These are phyloP conservation scores for Calonectria fujianensis DNA, from an alignment of 2,329 filamentous ascomycete species.

Conservation along the genomic window DNA sequence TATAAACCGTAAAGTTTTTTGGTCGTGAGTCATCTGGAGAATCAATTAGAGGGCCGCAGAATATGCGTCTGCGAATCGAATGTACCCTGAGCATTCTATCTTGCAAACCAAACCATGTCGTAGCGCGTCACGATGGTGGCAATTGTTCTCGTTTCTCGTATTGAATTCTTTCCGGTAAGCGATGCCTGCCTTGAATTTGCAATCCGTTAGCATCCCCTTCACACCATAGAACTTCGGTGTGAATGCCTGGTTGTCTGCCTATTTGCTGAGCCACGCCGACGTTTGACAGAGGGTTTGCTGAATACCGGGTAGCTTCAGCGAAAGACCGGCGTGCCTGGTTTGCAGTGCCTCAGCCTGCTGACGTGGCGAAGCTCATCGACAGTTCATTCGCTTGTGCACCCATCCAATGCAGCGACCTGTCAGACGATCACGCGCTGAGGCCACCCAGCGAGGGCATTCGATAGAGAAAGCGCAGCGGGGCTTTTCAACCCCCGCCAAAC, in stretches of 20 bases:
- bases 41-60: not conserved
- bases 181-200: not conserved
- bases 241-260: constrained; percentile 3
- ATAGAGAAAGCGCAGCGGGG: not conserved
- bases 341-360: constrained; percentile 39
- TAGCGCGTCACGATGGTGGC: not conserved
- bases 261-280: not conserved
- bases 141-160: not conserved
- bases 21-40: not conserved
- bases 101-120: not conserved
- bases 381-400: constrained; percentile 31
- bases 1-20: no score
- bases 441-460: not conserved
- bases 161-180: not conserved
- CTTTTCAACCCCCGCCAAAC: not conserved
- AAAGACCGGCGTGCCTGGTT: not conserved
- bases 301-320: not conserved
- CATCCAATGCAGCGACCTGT: constrained; percentile 42
- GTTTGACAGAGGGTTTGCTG: not conserved
- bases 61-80: not conserved
- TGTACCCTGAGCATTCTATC: not conserved
- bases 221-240: not conserved
- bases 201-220: not conserved
- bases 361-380: constrained; percentile 45
- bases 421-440: constrained; percentile 40